Percentiles rank a stretch among this genome's conserved stretches.
Conservation (phyloP, 257 asterid species). For the Rehmannia glutinosa region DNA sequence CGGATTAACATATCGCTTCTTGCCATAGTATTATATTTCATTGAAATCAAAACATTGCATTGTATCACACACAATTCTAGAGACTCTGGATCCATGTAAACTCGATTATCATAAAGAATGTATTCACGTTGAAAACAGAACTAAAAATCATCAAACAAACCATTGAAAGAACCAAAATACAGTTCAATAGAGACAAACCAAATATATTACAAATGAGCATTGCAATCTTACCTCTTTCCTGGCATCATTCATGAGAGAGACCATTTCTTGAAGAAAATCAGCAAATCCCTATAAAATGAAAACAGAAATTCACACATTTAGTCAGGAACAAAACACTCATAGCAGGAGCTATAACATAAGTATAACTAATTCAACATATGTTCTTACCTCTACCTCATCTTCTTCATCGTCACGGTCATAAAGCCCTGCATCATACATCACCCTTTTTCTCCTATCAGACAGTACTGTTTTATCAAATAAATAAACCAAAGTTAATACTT, state of each 20-base stretch:
- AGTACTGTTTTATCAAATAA: constrained; percentile 39
- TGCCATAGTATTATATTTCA: no score
- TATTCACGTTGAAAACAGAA: no score
- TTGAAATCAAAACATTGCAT: no score
- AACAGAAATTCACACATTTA: background rate
- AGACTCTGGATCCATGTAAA: no score
- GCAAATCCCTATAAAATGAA: constrained; percentile 46
- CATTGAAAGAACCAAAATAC: background rate
- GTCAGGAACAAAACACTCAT: background rate
- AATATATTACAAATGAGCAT: background rate
- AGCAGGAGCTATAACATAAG: background rate
- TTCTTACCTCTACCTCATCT: constrained; percentile 53
- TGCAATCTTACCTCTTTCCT: constrained; percentile 53
- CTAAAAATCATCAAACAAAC: background rate
- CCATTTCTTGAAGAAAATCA: constrained; percentile 82
- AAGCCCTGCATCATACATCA: constrained; percentile 74
- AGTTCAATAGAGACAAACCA: background rate
- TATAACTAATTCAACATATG: background rate
- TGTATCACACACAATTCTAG: no score
- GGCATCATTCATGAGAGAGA: constrained; percentile 51
- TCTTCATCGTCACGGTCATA: constrained; percentile 54
- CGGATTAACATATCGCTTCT: no score
- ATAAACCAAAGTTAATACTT: background rate
- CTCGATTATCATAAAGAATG: no score
- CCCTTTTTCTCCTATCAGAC: constrained; percentile 66